Percentiles rank a stretch among this genome's conserved stretches.
Conservation (phyloP, 1,284 basidiomycete genomes). For the Mrakiaceae sp. region DNA sequence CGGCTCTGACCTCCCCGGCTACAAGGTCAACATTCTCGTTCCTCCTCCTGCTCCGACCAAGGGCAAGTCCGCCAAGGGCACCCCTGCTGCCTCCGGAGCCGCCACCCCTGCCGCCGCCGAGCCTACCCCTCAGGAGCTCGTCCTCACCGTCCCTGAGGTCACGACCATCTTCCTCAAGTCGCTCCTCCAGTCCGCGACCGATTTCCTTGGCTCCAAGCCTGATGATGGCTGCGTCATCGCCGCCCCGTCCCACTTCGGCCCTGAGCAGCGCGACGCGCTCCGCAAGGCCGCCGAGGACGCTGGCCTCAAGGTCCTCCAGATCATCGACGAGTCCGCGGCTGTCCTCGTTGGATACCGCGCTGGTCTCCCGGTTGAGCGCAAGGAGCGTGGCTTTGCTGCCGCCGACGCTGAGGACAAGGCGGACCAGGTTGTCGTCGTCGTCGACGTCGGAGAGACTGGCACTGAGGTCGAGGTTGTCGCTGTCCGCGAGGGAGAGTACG, state of each 20-base stretch:
- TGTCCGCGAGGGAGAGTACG: slow-evolving; percentile 44
- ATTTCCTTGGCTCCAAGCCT: slow-evolving; percentile 73
- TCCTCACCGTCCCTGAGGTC: slow-evolving; percentile 73
- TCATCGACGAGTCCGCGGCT: slow-evolving; percentile 75
- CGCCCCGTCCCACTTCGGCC: slow-evolving; percentile 64
- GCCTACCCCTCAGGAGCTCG: slow-evolving; percentile 59
- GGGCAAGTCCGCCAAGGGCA: slow-evolving; percentile 32
- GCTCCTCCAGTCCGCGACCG: slow-evolving; percentile 75
- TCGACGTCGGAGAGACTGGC: slow-evolving; percentile 48
- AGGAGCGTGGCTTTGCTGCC: slow-evolving; percentile 33
- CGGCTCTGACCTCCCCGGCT: slow-evolving; percentile 62
- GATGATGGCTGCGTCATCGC: slow-evolving; percentile 75
- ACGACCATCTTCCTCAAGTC: slow-evolving; percentile 76
- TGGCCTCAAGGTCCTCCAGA: slow-evolving; percentile 68
- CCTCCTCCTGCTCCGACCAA: slow-evolving; percentile 55
- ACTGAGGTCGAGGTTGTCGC: slow-evolving; percentile 42
- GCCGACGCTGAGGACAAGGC: slow-evolving; percentile 35
- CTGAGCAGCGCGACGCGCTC: slow-evolving; percentile 58
- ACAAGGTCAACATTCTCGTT: slow-evolving; percentile 71
- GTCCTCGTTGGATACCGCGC: slow-evolving; percentile 41
- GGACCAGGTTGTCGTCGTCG: slow-evolving; percentile 45
- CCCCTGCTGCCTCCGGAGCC: slow-evolving; percentile 45
- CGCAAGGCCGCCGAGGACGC: slow-evolving; percentile 64
- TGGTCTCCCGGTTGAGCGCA: slow-evolving; percentile 32
- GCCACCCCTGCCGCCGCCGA: slow-evolving; percentile 65